Evolutionary conservation across 345 rosid species (phyloP).

Genomic region (Gossypium ekmanianum): DNA sequence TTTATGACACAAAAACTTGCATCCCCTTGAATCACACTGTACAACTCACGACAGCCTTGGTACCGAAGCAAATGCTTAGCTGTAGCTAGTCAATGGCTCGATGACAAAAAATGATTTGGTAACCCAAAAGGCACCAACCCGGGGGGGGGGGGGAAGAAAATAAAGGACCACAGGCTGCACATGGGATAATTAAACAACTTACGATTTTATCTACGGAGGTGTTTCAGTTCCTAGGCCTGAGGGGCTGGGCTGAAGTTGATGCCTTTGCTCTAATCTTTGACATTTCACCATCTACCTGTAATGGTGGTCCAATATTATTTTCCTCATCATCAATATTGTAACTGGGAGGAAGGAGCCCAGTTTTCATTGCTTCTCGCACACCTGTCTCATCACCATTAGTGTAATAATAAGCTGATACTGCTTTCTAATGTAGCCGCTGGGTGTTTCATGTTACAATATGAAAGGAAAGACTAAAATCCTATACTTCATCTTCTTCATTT

Average conservation of each 20-base stretch:
- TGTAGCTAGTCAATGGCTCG: not conserved
- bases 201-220: not conserved
- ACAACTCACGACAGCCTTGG: no score
- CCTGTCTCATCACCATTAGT: not conserved
- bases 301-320: not conserved
- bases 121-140: not conserved
- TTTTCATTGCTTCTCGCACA: not conserved
- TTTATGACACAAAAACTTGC: no score
- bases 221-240: not conserved
- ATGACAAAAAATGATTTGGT: not conserved
- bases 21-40: no score
- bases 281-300: slow-evolving; percentile 5
- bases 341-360: not conserved
- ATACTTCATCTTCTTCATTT: not conserved
- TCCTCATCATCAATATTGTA: not conserved
- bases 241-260: not conserved
- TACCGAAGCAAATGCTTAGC: no score
- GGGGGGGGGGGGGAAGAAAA: no score
- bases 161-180: slow-evolving; percentile 5
- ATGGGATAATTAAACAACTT: not conserved
- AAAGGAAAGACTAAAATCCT: not conserved
- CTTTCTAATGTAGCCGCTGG: not conserved
- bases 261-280: not conserved
- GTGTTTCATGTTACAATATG: not conserved
- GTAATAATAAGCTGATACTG: not conserved